phyloP scores from a whole-genome alignment of 352 stramenopile species.

The Phytophthora crassamura region DNA sequence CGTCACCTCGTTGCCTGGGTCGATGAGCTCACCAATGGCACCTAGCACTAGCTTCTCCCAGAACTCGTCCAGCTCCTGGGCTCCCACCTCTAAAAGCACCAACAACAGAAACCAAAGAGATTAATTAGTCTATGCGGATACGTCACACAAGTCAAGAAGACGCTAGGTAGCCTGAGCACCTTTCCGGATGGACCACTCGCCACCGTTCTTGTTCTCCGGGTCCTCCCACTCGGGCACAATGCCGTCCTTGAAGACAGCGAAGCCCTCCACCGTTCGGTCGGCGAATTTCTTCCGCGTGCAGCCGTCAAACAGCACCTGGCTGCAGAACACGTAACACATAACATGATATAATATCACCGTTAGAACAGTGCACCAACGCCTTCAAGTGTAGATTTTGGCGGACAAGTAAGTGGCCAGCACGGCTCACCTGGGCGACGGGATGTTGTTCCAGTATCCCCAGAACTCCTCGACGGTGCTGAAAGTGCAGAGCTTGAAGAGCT shows the following conservation, averaged over 20 bases:
- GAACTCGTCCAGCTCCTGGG: constrained; percentile 84
- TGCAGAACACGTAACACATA: constrained; percentile 19
- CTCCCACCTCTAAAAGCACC: constrained; percentile 57
- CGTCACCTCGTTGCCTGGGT: constrained; percentile 89
- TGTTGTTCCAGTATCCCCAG: constrained; percentile 93
- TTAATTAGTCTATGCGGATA: neutral
- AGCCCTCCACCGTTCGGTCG: constrained; percentile 94
- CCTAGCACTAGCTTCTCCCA: constrained; percentile 92
- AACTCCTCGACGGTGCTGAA: constrained; percentile 91
- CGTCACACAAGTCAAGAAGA: neutral
- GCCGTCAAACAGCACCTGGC: constrained; percentile 83
- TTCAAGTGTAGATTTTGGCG: too few relatives aligned
- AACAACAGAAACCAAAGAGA: constrained; percentile 4
- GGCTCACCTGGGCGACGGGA: constrained; percentile 84
- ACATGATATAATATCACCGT: neutral
- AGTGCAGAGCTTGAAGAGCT: constrained; percentile 88
- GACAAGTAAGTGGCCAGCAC: neutral
- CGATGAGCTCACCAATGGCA: constrained; percentile 91
- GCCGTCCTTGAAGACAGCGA: constrained; percentile 92
- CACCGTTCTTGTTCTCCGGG: constrained; percentile 87
- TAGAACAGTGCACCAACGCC: neutral
- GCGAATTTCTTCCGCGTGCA: constrained; percentile 91
- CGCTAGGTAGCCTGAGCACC: constrained; percentile 34
- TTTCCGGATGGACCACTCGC: constrained; percentile 89
- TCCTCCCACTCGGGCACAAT: constrained; percentile 93